Evolutionary conservation across 1,284 basidiomycete species (phyloP), one percentile per base, ranked within the genome.

Genomic region (Omphalotus olearius): DNA sequence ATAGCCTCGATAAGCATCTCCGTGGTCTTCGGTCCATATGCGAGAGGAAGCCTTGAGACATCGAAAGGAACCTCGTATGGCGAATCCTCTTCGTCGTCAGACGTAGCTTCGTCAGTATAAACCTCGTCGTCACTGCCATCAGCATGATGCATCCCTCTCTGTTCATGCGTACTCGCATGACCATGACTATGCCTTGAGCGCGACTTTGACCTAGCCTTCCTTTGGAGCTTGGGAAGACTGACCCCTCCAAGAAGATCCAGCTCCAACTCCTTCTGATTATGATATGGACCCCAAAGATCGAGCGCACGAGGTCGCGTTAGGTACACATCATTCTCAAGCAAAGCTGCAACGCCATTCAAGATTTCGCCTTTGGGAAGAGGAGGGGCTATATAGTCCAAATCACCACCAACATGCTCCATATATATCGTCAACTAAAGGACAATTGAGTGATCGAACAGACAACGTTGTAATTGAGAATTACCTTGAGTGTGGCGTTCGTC

Each of bases 401-500:
- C 75, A 1, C 85, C 83, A 17, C 78, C 78, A 14, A 83, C 66
- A 56, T 79, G 75, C 37, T 77, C 74, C 46, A 88, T 67, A 45
- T 81, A 73, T 45, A 88, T 74, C 5, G 84, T 80, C 11, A 91
- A 66, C 78, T 87, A 60, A 23, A 47, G 37, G 44, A 11, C 33
- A 10, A 42, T 39, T 47, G 49, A 48, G 28, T 23, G 4, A 23
- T 23, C 23, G 23, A 23, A 23, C 23, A 3, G 23, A 23, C 2
- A 23, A 23, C 23, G 23, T 23, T 23, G 5, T 3, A 23, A 23
- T 23, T 23, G 23, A 3, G 23, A 2, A 23, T 23, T 50, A 85
- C 81, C 71, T 83, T 85, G 45, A 92, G 73, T 1, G 83, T 85
- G 0, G 89, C 87, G 57, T 92, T 92, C 40, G 83, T 88, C 66